Percentiles rank a stretch among this genome's conserved stretches.
phyloP scores from a whole-genome alignment of 2,329 filamentous ascomycete species.

The Alternaria conjuncta region DNA sequence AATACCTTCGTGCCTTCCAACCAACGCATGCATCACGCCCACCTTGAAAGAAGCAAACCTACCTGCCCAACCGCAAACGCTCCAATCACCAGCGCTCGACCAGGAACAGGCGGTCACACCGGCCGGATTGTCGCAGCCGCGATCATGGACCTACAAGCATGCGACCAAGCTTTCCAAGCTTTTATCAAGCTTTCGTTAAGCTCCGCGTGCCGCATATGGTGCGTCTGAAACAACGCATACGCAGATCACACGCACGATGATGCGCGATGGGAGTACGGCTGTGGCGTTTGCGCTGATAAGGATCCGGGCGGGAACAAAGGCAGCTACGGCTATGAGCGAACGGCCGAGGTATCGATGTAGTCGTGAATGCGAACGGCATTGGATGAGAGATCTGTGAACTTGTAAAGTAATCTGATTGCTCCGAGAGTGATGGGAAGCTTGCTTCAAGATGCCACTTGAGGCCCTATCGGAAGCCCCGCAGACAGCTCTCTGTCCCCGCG shows the following conservation, averaged over 20 bases:
- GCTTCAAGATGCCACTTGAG: not conserved
- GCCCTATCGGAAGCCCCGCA: not conserved
- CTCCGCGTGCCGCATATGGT: not conserved
- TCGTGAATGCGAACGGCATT: not conserved
- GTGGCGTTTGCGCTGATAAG: not conserved
- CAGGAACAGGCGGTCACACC: not conserved
- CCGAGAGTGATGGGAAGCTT: not conserved
- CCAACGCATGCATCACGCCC: conserved; percentile 1
- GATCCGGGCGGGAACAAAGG: not conserved
- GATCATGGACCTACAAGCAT: conserved; percentile 5
- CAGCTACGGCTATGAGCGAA: not conserved
- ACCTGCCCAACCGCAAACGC: not conserved
- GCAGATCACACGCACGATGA: not conserved
- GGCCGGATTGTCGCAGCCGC: not conserved
- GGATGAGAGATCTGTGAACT: not conserved
- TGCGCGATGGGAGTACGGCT: not conserved
- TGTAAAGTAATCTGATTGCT: not conserved
- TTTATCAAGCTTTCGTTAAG: conserved; percentile 5
- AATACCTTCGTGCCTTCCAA: not conserved
- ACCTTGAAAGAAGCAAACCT: not conserved
- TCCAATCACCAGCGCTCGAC: not conserved
- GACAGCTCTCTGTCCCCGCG: not conserved
- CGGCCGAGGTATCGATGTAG: not conserved
- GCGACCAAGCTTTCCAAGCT: conserved; percentile 14
- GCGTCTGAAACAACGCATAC: not conserved